Percentiles rank a stretch among this genome's conserved stretches.
Conservation (phyloP, 2,329 filamentous ascomycete genomes). For the Fusarium compactum region DNA sequence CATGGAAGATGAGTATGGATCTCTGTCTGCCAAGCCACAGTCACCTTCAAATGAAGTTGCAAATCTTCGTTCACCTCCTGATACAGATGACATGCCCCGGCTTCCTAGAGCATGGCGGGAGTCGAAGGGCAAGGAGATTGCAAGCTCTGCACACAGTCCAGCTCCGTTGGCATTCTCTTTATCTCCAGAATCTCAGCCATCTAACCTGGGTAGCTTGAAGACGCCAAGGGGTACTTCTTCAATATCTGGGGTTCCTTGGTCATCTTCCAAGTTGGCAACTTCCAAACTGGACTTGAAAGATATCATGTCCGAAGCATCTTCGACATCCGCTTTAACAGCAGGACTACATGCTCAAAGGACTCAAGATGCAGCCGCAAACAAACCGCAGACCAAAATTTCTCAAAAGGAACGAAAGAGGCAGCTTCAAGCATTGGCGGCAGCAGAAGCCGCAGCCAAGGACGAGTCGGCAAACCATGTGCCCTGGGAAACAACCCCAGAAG, state of each 20-base stretch:
- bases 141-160: conserved; percentile 26
- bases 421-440: conserved; percentile 72
- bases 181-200: conserved; percentile 33
- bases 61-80: conserved; percentile 39
- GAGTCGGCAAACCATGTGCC: conserved; percentile 52
- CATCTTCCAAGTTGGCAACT: conserved; percentile 63
- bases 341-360: conserved; percentile 64
- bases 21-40: conserved; percentile 48
- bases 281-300: conserved; percentile 79
- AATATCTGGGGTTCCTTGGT: conserved; percentile 62
- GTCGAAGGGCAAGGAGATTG: conserved; percentile 45
- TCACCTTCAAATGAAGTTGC: conserved; percentile 41
- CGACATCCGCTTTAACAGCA: conserved; percentile 65
- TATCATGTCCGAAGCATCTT: conserved; percentile 74
- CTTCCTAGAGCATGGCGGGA: conserved; percentile 50
- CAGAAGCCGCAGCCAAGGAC: conserved; percentile 56
- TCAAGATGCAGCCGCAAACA: conserved; percentile 55
- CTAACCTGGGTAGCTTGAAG: conserved; percentile 11
- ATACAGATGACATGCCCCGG: conserved; percentile 48
- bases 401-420: conserved; percentile 93
- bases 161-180: conserved; percentile 33
- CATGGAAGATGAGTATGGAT: conserved; percentile 83
- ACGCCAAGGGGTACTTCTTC: conserved; percentile 13
- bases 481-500: conserved; percentile 58
- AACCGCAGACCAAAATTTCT: conserved; percentile 73